These are phyloP conservation scores for Kwoniella pini DNA, from an alignment of 768 basidiomycete species.

Conservation along the genomic window DNA sequence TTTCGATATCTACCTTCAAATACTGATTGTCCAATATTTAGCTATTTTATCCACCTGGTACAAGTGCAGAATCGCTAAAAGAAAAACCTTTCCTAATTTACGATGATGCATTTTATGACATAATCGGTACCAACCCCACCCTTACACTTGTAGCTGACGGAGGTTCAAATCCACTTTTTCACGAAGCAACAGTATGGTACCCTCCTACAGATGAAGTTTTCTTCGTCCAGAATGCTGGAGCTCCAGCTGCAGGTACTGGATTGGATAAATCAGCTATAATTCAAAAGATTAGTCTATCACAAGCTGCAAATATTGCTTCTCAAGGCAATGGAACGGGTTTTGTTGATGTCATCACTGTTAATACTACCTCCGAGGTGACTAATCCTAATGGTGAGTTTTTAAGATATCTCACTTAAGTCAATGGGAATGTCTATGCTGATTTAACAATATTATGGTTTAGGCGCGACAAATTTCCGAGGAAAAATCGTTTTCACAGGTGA, in stretches of 20 bases:
- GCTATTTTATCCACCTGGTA: constrained; percentile 63
- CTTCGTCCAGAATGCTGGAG: constrained; percentile 72
- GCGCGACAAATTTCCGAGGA: constrained; percentile 61
- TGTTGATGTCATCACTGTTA: constrained; percentile 20
- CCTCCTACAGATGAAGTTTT: constrained; percentile 70
- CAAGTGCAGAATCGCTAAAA: constrained; percentile 59
- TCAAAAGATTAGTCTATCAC: constrained; percentile 65
- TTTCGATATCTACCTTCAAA: background rate
- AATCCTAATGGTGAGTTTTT: constrained; percentile 58
- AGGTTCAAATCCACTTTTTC: constrained; percentile 69
- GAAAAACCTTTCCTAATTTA: constrained; percentile 60
- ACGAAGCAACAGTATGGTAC: constrained; percentile 64
- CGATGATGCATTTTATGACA: constrained; percentile 61
- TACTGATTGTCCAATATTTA: background rate
- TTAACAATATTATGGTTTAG: constrained; percentile 5
- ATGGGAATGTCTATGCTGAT: constrained; percentile 56
- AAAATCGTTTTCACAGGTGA: constrained; percentile 66
- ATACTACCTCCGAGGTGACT: constrained; percentile 13
- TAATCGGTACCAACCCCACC: constrained; percentile 64
- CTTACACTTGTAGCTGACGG: constrained; percentile 66
- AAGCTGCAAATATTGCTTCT: constrained; percentile 58
- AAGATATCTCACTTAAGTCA: constrained; percentile 49
- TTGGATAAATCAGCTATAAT: constrained; percentile 67
- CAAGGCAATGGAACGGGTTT: constrained; percentile 60
- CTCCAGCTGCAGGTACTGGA: constrained; percentile 65